Evolutionary conservation across 192 early-diverging fungal species (phyloP), one percentile per base, ranked within the genome.

Genomic region (Podila epicladia): DNA sequence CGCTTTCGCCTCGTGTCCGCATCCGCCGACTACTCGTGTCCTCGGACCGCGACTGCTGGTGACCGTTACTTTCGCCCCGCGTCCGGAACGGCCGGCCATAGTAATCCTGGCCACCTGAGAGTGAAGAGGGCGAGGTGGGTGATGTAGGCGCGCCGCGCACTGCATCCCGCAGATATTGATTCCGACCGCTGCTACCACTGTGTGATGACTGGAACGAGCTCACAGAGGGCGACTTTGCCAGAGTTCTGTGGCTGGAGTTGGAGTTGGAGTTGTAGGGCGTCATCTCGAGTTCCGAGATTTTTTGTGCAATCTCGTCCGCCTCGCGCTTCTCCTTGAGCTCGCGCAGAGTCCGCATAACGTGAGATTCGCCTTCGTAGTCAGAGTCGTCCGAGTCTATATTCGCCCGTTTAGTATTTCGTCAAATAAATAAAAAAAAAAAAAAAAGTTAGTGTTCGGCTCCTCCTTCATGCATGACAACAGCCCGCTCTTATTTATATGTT

Each of bases 311-410:
- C 24, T 58, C 59, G 0, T 53, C 62, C 4, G 60, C 38, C 4
- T 80, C 71, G 26, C 73, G 72, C 33, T 60, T 73, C 11, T 80
- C 71, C 0, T 41, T 58, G 48, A 60, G 60, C 35, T 73, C 77
- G 15, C 77, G 65, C 9, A 80, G 55, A 19, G 73, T 62, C 13
- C 77, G 71, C 32, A 57, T 49, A 31, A 80, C 71, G 63, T 80
- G 77, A 13, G 77, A 80, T 31, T 61, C 59, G 22, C 77, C 77
- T 65, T 73, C 77, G 28, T 69, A 29, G 24, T 80, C 77, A 24
- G 70, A 72, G 11, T 73, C 77, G 33, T 80, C 77, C 20, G 77
- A 80, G 38, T 80, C 77, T 80, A 19, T 7, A 6, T 15, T 1
- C 58, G 28, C 1, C 13, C 24, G 11, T 37, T 1, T 35, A 48